Evolutionary conservation across 768 basidiomycete genomes (phyloP).

Genomic region (Rhodotorula graminis): DNA sequence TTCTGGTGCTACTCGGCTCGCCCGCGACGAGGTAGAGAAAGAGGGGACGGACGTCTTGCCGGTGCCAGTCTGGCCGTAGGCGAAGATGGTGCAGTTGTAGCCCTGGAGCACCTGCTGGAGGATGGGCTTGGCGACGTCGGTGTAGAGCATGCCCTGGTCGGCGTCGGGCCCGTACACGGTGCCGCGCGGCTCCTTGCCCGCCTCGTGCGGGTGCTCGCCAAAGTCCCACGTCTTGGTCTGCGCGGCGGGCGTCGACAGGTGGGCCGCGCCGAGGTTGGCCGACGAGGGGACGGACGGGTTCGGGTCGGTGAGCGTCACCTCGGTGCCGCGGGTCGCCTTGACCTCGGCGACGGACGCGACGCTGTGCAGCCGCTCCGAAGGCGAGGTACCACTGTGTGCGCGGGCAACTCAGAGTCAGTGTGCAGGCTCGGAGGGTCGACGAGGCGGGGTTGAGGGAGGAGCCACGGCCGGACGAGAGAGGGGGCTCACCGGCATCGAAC

Average conservation of each 20-base stretch:
- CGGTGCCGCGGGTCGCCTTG: conserved; percentile 31
- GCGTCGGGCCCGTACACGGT: conserved; percentile 94
- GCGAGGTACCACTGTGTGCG: conserved; percentile 20
- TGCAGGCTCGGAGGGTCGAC: neutral
- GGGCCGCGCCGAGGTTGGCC: neutral
- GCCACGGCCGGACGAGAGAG: neutral
- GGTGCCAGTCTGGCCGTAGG: conserved; percentile 97
- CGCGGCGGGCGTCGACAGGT: neutral
- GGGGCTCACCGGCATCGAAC: conserved; percentile 65
- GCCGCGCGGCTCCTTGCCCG: conserved; percentile 7
- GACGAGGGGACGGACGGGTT: conserved; percentile 57
- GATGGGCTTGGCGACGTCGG: conserved; percentile 88
- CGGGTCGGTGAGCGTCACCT: conserved; percentile 43
- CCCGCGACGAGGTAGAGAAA: too few species aligned
- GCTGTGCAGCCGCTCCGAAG: conserved; percentile 5
- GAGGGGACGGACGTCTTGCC: conserved; percentile 82
- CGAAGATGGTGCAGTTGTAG: conserved; percentile 88
- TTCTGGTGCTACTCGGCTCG: conserved; percentile 28
- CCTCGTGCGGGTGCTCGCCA: conserved; percentile 51
- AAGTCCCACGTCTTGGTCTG: conserved; percentile 69
- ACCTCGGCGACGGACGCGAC: conserved; percentile 24
- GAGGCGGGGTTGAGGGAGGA: neutral
- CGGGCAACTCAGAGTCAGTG: neutral
- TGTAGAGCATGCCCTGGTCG: conserved; percentile 87
- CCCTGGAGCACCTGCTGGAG: conserved; percentile 88